phyloP scores from a whole-genome alignment of 208 protist species.

The Wallacemonas collosoma region DNA sequence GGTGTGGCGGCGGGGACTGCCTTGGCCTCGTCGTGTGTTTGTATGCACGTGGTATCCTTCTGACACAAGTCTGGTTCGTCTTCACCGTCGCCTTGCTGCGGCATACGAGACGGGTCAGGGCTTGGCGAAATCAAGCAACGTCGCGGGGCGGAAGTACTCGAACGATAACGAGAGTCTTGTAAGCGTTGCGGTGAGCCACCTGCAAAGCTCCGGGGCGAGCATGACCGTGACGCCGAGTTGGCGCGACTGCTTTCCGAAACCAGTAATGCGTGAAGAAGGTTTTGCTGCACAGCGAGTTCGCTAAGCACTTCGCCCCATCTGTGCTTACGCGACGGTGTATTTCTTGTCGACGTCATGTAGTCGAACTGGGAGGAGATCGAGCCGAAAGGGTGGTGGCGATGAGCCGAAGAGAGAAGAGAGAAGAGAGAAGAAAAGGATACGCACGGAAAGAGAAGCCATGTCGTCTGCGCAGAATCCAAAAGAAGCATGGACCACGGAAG shows the following conservation, averaged over 20 bases:
- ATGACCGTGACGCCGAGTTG: conserved; percentile 2
- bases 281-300: conserved; percentile 32
- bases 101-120: conserved; percentile 5
- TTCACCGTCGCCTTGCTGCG: neutral
- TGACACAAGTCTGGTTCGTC: neutral
- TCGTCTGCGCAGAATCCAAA: no score
- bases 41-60: no score
- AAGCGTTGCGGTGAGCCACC: neutral
- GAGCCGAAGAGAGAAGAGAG: no score
- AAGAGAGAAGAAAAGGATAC: no score
- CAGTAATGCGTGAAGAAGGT: conserved; percentile 25
- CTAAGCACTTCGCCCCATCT: conserved; percentile 24
- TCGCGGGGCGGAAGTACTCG: neutral
- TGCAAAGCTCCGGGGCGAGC: neutral
- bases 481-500: no score
- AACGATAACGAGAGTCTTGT: neutral
- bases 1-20: no score
- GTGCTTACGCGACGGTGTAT: conserved; percentile 6
- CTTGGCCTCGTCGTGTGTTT: no score
- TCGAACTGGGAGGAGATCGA: neutral
- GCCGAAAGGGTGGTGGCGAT: neutral
- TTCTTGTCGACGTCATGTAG: neutral
- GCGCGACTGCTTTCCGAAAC: conserved; percentile 11
- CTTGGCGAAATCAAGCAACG: conserved; percentile 17
- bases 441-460: no score